Evolutionary conservation across 2,329 filamentous ascomycete genomes (phyloP), one percentile per base, ranked within the genome.

Genomic region (Purpureocillium lavendulum): DNA sequence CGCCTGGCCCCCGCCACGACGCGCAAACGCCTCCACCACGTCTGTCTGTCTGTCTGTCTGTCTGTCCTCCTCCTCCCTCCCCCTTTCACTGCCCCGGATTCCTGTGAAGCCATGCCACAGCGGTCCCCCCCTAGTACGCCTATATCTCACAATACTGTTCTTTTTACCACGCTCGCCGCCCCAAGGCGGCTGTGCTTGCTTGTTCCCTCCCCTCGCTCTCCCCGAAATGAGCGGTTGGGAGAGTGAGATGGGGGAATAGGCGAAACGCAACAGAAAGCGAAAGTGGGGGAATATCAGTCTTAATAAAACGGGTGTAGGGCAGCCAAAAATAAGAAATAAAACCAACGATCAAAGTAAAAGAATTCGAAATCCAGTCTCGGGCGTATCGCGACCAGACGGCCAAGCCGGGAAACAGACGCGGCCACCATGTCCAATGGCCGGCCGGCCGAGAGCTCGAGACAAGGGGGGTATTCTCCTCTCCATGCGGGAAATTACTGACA

Each of bases 401-500:
- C n/a, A n/a, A n/a, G n/a, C n/a, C n/a, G n/a, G n/a, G n/a, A n/a
- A n/a, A n/a, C n/a, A n/a, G n/a, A n/a, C n/a, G n/a, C n/a, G 14
- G 35, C 28, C 35, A 39, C 29, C 14, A 18, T n/a, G n/a, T n/a
- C n/a, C n/a, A n/a, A n/a, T n/a, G n/a, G 21, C 21, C 10, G 21
- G 21, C 30, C 32, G 26, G 33, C 29, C 9, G 43, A 24, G 26
- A 44, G 38, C 43, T 35, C 33, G 36, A 38, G 36, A 32, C 40
- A 26, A n/a, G 12, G 15, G 35, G 35, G 35, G 35, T 36, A 18
- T 36, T 30, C 28, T 30, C 35, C 17, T 36, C 35, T 36, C 35
- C 21, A 10, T 26, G 21, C 21, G 21, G 21, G 21, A 26, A 6
- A 26, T 26, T 26, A 26, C 21, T 26, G 21, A 26, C 21, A 26